Base-by-base conservation (phyloP, 768 basidiomycete genomes). In the Termitomyces sp. region DNA sequence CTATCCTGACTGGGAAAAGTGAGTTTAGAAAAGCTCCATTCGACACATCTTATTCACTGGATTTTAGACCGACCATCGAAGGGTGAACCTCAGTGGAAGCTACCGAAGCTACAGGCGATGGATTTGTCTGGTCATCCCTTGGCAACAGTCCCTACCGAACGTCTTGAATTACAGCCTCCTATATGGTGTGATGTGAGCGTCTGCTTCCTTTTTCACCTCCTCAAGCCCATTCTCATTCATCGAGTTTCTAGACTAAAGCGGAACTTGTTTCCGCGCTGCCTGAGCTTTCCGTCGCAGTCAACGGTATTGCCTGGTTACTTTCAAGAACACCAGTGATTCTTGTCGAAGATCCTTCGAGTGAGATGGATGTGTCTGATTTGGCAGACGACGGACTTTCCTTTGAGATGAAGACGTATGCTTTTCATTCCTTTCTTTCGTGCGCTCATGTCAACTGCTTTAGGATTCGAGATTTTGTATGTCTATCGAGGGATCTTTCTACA, bases 181-280 rank as follows among this genome's bases (percentile, higher is more conserved):
- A 57, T 63, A n/a, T 65, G 64, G 64, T 61, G 60, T 22, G 45
- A 56, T 41, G 64, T 65, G 56, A 61, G 57, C 10, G 9, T 22
- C 50, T 46, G 47, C 18, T 26, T 16, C 38, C 22, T 16, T 20
- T 20, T 40, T 20, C 52, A 13, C 24, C 47, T 18, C 45, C 28
- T 2, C 4, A 11, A 22, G 32, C 36, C 7, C 40, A 20, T 41
- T 10, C 40, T 41, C 18, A 41, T 24, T 59, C 22, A 45, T 59
- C 4, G 2, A 33, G 16, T 43, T 5, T 47, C 5, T 41, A 65
- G 65, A 62, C 62, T 22, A 65, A 62, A 52, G 64, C 65, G 43
- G 65, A 66, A 43, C 53, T 66, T 32, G 26, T 59, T 10, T 58
- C 63, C 3, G 63, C 65, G 13, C 32, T 62, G 30, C 65, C 65